A percentile compares a stretch with the other conserved stretches of the same genome.
Conservation (phyloP, 2,329 filamentous ascomycete genomes). For the Aspergillus luchuensis region DNA sequence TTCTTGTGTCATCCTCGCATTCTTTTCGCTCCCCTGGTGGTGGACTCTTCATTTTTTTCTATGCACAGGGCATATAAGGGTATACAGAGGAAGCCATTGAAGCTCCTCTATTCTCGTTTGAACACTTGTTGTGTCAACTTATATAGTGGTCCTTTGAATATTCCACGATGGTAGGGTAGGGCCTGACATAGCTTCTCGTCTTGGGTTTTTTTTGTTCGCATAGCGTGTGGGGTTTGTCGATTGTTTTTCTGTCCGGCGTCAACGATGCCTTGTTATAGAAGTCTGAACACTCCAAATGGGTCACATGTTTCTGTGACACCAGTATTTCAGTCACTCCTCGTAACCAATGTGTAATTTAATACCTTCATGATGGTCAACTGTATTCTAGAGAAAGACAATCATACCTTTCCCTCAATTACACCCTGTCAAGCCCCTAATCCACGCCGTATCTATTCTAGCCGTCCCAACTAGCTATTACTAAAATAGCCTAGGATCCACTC, state of each 20-base stretch:
- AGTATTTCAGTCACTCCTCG: neutral
- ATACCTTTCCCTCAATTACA: neutral
- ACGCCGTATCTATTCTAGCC: no score
- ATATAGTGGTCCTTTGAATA: slow-evolving; percentile 23
- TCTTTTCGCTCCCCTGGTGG: slow-evolving; percentile 4
- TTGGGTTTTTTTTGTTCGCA: slow-evolving; percentile 38
- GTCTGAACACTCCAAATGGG: neutral
- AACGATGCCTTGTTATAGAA: slow-evolving; percentile 14
- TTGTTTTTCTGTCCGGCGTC: slow-evolving; percentile 19
- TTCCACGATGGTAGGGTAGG: slow-evolving; percentile 16
- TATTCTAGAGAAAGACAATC: neutral
- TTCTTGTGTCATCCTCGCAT: slow-evolving; percentile 3
- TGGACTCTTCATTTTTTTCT: neutral
- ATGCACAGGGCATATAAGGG: slow-evolving; percentile 13
- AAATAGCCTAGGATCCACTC: neutral
- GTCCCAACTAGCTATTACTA: neutral
- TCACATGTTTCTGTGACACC: neutral
- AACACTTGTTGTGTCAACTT: slow-evolving; percentile 17
- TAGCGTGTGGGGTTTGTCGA: slow-evolving; percentile 40
- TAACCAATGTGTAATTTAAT: neutral
- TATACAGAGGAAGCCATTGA: slow-evolving; percentile 5
- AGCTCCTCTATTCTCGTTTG: slow-evolving; percentile 12
- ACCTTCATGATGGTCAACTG: neutral
- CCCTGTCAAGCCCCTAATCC: neutral
- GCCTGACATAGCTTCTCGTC: slow-evolving; percentile 19